These are phyloP conservation scores for Flagelloscypha sp. DNA, from an alignment of 768 basidiomycete genomes.

Conservation along the genomic window DNA sequence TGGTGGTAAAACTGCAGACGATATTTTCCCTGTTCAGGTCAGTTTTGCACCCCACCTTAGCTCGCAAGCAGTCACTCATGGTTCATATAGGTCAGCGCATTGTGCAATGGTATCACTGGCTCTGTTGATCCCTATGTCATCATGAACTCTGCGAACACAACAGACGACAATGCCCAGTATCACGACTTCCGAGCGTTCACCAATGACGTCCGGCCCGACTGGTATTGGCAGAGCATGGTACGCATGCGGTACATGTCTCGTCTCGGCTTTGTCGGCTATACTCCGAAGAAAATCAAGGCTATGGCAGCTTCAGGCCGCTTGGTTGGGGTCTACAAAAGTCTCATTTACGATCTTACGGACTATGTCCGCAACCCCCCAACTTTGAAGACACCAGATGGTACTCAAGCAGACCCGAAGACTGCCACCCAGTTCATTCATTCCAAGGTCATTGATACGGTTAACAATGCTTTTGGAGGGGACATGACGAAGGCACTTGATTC, in stretches of 20 bases:
- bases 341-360: conserved; percentile 80
- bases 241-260: conserved; percentile 85
- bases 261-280: conserved; percentile 82
- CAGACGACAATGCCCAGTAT: conserved; percentile 71
- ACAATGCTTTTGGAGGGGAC: conserved; percentile 64
- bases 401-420: conserved; percentile 30
- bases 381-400: conserved; percentile 38
- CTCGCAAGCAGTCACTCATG: conserved; percentile 3
- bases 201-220: conserved; percentile 90
- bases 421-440: conserved; percentile 65
- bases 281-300: conserved; percentile 63
- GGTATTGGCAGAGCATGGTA: conserved; percentile 96
- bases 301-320: conserved; percentile 56
- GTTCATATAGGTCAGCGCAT: conserved; percentile 63
- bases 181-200: conserved; percentile 92
- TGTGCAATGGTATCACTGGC: conserved; percentile 83
- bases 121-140: conserved; percentile 78
- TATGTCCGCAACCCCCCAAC: conserved; percentile 71
- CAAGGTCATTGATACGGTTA: conserved; percentile 69
- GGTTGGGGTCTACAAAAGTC: conserved; percentile 78
- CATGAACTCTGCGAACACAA: conserved; percentile 68
- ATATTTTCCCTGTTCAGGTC: conserved; percentile 92
- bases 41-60: conserved; percentile 10
- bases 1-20: conserved; percentile 66
- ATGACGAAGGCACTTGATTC: conserved; percentile 67